Conservation (phyloP, 176 grass and related monocot genomes). For the Oryza punctata region DNA sequence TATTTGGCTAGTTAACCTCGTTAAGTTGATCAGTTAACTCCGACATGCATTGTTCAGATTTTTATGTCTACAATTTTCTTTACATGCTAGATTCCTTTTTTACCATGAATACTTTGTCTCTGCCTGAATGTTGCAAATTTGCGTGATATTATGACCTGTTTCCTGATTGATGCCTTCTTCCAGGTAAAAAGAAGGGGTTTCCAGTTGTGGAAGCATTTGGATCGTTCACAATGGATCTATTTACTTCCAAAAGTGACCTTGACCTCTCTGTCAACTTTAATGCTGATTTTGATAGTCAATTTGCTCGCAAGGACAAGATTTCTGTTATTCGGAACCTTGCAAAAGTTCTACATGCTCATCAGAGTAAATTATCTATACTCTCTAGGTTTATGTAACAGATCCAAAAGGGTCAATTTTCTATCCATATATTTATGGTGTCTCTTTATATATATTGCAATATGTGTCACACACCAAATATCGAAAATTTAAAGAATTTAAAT, state of each 20-base stretch:
- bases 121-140: constrained; percentile 13
- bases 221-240: constrained; percentile 95
- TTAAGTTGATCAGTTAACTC: constrained; percentile 7
- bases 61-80: background rate
- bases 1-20: background rate
- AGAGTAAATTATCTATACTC: constrained; percentile 61
- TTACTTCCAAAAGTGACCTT: constrained; percentile 87
- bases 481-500: background rate
- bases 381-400: too few relatives aligned
- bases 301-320: constrained; percentile 63
- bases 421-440: background rate
- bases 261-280: constrained; percentile 93
- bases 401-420: background rate
- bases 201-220: constrained; percentile 83
- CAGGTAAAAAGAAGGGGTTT: constrained; percentile 61
- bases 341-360: constrained; percentile 54
- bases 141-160: background rate
- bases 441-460: background rate
- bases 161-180: constrained; percentile 31
- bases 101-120: constrained; percentile 10
- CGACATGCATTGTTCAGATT: background rate
- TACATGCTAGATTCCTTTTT: constrained; percentile 3
- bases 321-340: constrained; percentile 64
- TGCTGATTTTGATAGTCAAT: constrained; percentile 29
- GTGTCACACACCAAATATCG: background rate